These are phyloP conservation scores for Monosporascus sp. DNA, from an alignment of 2,329 filamentous ascomycete genomes.

Conservation along the genomic window DNA sequence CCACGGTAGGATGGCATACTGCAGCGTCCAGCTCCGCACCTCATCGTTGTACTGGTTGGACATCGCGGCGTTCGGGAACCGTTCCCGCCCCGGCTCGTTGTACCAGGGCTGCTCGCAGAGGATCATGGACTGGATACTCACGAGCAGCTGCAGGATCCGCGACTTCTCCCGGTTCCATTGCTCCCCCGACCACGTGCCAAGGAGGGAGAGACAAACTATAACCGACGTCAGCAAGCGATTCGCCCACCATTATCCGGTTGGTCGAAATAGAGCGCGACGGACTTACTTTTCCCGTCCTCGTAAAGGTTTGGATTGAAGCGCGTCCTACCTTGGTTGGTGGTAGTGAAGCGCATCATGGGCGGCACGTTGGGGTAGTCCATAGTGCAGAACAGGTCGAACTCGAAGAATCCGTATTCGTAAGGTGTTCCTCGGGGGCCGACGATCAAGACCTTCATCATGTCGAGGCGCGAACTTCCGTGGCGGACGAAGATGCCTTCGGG, in stretches of 20 bases:
- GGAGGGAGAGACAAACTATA: slow-evolving; percentile 42
- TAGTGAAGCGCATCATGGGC: slow-evolving; percentile 37
- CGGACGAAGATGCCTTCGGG: slow-evolving; percentile 47
- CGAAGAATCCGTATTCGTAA: slow-evolving; percentile 49
- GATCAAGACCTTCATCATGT: slow-evolving; percentile 46
- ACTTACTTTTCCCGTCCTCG: slow-evolving; percentile 38
- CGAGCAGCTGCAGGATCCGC: slow-evolving; percentile 44
- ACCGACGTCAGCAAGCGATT: not conserved
- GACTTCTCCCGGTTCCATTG: slow-evolving; percentile 40
- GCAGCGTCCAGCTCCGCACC: slow-evolving; percentile 21
- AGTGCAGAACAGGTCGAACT: slow-evolving; percentile 46
- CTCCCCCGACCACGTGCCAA: slow-evolving; percentile 43
- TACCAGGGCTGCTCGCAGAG: slow-evolving; percentile 47
- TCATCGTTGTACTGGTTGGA: slow-evolving; percentile 25
- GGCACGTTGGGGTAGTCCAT: slow-evolving; percentile 35
- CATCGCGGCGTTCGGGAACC: slow-evolving; percentile 1
- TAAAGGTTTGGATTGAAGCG: slow-evolving; percentile 50
- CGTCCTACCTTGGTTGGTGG: slow-evolving; percentile 34
- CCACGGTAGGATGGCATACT: slow-evolving; percentile 24
- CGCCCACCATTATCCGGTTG: too few species aligned
- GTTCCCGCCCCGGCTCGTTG: slow-evolving; percentile 45
- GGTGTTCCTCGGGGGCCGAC: slow-evolving; percentile 44
- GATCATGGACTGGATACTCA: slow-evolving; percentile 55
- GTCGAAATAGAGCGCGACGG: too few species aligned
- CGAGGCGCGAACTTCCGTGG: slow-evolving; percentile 37